Conservation (phyloP, 164 flowering plant species). For the Warburgia ugandensis region DNA sequence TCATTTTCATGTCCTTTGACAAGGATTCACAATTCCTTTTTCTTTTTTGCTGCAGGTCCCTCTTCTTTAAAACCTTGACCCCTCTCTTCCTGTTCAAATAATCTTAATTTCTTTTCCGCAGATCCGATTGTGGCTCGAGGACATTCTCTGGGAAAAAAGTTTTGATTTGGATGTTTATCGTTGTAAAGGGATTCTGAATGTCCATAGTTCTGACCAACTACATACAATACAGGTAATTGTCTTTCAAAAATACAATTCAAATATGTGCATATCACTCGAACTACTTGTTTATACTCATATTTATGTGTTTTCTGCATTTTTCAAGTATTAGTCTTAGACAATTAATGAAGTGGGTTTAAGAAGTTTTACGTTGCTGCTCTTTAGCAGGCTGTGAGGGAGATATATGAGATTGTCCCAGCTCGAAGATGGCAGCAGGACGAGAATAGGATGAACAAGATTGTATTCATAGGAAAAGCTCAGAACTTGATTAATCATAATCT, state of each 20-base stretch:
- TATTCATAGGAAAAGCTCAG: slow-evolving; percentile 60
- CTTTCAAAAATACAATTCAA: not conserved
- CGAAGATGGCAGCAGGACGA: slow-evolving; percentile 66
- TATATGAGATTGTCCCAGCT: slow-evolving; percentile 86
- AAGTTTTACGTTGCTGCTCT: not conserved
- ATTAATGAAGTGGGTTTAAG: no score
- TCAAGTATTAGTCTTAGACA: no score
- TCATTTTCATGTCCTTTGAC: no score
- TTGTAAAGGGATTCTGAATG: slow-evolving; percentile 72
- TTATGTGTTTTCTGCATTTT: no score
- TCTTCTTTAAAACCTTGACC: not conserved
- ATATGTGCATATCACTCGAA: not conserved
- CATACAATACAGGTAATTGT: slow-evolving; percentile 73
- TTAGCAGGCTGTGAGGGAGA: slow-evolving; percentile 84
- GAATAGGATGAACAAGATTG: slow-evolving; percentile 56
- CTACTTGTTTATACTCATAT: no score
- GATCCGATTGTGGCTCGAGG: slow-evolving; percentile 89
- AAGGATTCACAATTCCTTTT: no score
- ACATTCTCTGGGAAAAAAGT: slow-evolving; percentile 94
- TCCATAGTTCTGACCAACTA: slow-evolving; percentile 57
- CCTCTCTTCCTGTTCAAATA: not conserved
- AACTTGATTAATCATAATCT: not conserved
- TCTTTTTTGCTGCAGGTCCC: no score
- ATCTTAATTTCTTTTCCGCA: slow-evolving; percentile 10
- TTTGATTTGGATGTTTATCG: slow-evolving; percentile 82